Conservation (phyloP, 768 basidiomycete species). For the Gymnopilus dilepis region DNA sequence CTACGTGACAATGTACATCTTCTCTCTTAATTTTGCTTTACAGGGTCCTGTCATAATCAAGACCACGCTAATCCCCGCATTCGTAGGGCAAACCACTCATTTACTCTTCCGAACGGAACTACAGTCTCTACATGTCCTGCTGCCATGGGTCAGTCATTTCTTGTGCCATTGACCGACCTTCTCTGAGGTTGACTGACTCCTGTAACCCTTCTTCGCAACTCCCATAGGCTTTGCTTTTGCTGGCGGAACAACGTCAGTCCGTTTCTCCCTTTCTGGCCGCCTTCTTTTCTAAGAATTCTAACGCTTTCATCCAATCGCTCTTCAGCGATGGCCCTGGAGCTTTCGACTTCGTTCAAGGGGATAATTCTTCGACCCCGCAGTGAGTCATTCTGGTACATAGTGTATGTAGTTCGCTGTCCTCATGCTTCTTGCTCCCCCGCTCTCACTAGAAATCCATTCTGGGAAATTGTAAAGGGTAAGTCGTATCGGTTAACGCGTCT, state of each 20-base stretch:
- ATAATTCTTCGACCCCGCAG: conserved; percentile 64
- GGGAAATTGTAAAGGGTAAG: conserved; percentile 76
- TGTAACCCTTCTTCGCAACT: conserved; percentile 1
- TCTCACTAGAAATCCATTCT: conserved; percentile 69
- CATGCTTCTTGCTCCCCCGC: conserved; percentile 13
- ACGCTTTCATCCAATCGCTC: conserved; percentile 1
- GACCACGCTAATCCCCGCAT: conserved; percentile 1
- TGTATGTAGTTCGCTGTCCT: neutral
- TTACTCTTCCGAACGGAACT: conserved; percentile 69
- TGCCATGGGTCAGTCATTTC: conserved; percentile 62
- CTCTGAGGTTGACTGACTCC: neutral
- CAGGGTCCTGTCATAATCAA: conserved; percentile 6
- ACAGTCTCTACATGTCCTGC: conserved; percentile 75
- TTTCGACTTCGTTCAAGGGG: conserved; percentile 79
- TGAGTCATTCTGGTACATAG: conserved; percentile 33
- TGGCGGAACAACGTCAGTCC: conserved; percentile 75
- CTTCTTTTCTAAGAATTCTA: conserved; percentile 3
- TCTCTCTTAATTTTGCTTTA: conserved; percentile 4
- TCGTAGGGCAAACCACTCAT: conserved; percentile 64
- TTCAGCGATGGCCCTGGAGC: conserved; percentile 79
- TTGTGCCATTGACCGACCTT: conserved; percentile 7
- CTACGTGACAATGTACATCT: conserved; percentile 70
- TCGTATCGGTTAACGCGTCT: conserved; percentile 5
- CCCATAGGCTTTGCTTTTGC: conserved; percentile 72
- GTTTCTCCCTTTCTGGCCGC: neutral